Evolutionary conservation across 169 alveolate species (phyloP).

Genomic region (Cryptosporidium sp.): DNA sequence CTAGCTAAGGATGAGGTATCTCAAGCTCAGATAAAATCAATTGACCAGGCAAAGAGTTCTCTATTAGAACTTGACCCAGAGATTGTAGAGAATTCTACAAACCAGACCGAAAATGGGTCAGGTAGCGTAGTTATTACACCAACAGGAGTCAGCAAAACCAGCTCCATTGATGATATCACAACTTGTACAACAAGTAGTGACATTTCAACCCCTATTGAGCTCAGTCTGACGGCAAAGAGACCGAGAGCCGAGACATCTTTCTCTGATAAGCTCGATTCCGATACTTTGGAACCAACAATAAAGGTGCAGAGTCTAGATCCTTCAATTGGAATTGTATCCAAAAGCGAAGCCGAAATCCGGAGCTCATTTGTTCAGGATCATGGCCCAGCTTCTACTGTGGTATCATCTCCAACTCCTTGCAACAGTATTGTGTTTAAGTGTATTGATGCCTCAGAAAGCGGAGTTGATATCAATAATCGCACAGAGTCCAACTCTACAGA

Average conservation of each 20-base stretch:
- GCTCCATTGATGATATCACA: constrained; percentile 67
- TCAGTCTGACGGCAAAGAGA: constrained; percentile 10
- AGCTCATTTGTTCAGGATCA: constrained; percentile 25
- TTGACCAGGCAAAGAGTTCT: background rate
- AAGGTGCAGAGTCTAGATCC: constrained; percentile 23
- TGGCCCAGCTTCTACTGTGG: background rate
- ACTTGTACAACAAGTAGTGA: constrained; percentile 68
- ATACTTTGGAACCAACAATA: constrained; percentile 17
- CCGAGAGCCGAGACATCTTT: constrained; percentile 52
- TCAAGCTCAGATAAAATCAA: background rate
- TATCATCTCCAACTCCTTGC: background rate
- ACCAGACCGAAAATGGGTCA: constrained; percentile 27
- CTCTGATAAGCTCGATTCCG: constrained; percentile 8
- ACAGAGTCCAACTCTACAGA: constrained; percentile 49
- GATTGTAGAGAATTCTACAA: constrained; percentile 2
- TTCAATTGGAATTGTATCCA: background rate
- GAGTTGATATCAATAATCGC: constrained; percentile 16
- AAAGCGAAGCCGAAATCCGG: background rate
- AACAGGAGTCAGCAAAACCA: constrained; percentile 61
- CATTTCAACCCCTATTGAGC: constrained; percentile 46
- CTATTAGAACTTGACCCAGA: constrained; percentile 46
- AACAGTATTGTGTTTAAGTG: constrained; percentile 40
- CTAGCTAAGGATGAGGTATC: background rate
- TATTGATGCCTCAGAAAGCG: background rate
- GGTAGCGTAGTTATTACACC: constrained; percentile 66